Evolutionary conservation across 441 rosid species (phyloP).

Genomic region (Euphorbia celastroides): DNA sequence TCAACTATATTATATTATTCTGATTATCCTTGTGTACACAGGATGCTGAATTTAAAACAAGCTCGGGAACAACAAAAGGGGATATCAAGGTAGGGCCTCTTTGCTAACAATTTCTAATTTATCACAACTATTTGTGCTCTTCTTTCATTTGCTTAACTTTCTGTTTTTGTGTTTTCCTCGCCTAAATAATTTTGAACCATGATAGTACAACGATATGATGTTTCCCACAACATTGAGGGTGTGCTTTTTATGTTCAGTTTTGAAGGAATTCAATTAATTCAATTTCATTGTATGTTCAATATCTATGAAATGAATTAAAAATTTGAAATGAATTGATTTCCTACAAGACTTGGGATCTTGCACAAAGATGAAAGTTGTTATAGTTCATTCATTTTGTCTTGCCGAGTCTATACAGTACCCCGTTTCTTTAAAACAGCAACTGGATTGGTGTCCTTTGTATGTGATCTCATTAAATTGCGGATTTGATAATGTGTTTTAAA

Average conservation of each 20-base stretch:
- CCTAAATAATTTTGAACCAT: background rate
- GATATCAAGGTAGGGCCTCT: slow-evolving; percentile 45
- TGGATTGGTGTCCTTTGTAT: background rate
- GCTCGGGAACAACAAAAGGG: slow-evolving; percentile 39
- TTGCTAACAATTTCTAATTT: slow-evolving; percentile 2
- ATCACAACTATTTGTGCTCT: background rate
- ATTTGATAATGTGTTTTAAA: background rate
- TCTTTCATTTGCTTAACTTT: background rate
- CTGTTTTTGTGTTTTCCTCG: background rate
- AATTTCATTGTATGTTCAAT: too few relatives aligned
- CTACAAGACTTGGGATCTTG: too few relatives aligned
- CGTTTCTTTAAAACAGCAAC: background rate
- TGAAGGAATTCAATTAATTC: too few relatives aligned
- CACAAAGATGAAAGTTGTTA: background rate
- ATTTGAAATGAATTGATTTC: too few relatives aligned
- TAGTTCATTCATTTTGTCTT: background rate
- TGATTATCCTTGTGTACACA: slow-evolving; percentile 29
- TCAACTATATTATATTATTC: slow-evolving; percentile 15
- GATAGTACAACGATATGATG: background rate
- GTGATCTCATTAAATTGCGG: background rate
- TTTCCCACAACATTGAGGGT: too few relatives aligned
- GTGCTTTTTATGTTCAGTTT: too few relatives aligned
- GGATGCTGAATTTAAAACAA: slow-evolving; percentile 74
- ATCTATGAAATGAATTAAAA: too few relatives aligned
- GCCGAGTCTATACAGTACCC: background rate